Conservation (phyloP, 345 rosid genomes). For the Salix brachista region DNA sequence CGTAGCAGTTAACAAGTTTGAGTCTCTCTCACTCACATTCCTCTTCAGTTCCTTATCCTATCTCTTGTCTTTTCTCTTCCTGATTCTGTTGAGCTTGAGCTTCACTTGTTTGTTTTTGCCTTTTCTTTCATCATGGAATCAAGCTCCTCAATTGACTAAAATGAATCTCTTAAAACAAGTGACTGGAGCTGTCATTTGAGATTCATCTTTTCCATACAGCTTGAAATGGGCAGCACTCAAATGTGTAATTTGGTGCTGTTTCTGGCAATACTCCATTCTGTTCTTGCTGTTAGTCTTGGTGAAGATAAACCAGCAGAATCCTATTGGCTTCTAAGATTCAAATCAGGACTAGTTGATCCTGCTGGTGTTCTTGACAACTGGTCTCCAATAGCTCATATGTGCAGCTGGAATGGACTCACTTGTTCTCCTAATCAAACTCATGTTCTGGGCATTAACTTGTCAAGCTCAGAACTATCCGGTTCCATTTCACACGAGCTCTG, state of each 20-base stretch:
- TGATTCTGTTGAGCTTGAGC: conserved; percentile 11
- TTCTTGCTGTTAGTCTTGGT: conserved; percentile 11
- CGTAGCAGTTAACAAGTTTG: conserved; percentile 13
- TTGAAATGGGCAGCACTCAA: conserved; percentile 31
- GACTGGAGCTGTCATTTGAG: conserved; percentile 16
- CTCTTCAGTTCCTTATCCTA: conserved; percentile 4
- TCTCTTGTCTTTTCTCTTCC: conserved; percentile 1
- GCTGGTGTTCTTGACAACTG: conserved; percentile 48
- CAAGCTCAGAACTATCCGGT: conserved; percentile 61
- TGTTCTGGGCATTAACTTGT: conserved; percentile 54
- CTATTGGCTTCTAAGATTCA: conserved; percentile 50
- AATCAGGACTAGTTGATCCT: conserved; percentile 50
- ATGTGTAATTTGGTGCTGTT: conserved; percentile 28
- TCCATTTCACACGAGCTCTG: conserved; percentile 43
- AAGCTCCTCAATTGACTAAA: background rate
- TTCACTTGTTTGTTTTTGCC: conserved; percentile 14
- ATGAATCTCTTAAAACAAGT: conserved; percentile 10
- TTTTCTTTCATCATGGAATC: conserved; percentile 22
- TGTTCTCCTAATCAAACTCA: conserved; percentile 49
- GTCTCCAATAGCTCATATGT: conserved; percentile 40
- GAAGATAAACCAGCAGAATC: conserved; percentile 37
- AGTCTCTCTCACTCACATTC: conserved; percentile 17
- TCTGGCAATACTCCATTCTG: conserved; percentile 17
- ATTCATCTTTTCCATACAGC: conserved; percentile 8
- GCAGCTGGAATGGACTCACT: conserved; percentile 67